A percentile compares a stretch with the other conserved stretches of the same genome.
phyloP scores from a whole-genome alignment of 192 early-diverging fungal genomes.

The Coemansia sp. region DNA sequence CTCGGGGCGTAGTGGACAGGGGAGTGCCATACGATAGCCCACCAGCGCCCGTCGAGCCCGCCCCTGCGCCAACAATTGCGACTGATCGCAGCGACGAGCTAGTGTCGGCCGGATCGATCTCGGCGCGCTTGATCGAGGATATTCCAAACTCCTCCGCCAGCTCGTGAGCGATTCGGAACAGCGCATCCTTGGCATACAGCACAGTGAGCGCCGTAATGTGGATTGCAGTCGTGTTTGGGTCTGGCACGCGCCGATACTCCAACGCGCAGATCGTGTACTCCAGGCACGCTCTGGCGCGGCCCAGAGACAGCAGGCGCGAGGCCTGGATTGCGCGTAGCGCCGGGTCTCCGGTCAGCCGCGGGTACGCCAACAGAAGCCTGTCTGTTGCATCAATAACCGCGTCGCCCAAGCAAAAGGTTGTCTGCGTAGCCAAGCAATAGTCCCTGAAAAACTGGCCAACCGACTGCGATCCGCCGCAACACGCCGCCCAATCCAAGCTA shows the following conservation, averaged over 20 bases:
- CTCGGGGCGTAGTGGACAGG: constrained; percentile 20
- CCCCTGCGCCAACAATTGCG: background rate
- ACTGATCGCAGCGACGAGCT: background rate
- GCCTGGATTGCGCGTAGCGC: constrained; percentile 50
- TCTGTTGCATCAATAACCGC: constrained; percentile 22
- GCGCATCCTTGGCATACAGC: constrained; percentile 36
- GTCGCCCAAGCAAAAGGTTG: constrained; percentile 24
- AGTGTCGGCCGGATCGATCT: constrained; percentile 49
- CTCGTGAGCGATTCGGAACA: constrained; percentile 53
- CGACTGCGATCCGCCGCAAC: constrained; percentile 25
- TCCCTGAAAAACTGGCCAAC: constrained; percentile 36
- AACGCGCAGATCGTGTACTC: constrained; percentile 33
- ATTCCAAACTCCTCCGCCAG: constrained; percentile 57
- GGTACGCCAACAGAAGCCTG: constrained; percentile 19
- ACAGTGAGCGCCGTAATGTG: constrained; percentile 47
- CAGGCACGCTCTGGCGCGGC: constrained; percentile 27
- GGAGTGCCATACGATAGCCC: background rate
- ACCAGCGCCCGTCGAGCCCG: background rate
- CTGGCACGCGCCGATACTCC: constrained; percentile 41
- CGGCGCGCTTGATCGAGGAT: constrained; percentile 45
- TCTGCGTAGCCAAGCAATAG: constrained; percentile 51
- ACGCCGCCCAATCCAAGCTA: constrained; percentile 31
- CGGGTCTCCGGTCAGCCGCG: constrained; percentile 26
- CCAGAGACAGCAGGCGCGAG: constrained; percentile 39
- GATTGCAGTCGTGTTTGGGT: constrained; percentile 40